Conservation (phyloP, 192 early-diverging fungal species). For the Linderina pennispora region DNA sequence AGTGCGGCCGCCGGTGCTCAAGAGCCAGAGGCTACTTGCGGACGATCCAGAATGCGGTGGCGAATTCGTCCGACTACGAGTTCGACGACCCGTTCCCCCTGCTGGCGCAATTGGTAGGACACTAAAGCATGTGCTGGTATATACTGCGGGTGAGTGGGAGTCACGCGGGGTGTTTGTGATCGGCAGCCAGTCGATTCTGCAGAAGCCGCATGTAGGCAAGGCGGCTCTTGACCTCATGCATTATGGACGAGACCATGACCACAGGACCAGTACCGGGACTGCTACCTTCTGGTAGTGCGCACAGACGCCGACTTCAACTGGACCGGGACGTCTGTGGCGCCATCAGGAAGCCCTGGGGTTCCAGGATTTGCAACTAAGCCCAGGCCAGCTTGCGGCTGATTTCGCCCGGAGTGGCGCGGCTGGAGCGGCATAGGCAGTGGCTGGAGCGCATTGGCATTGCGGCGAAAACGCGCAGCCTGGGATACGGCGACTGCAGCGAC, state of each 20-base stretch:
- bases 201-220: conserved; percentile 47
- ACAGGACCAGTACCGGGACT: conserved; percentile 7
- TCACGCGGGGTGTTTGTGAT: conserved; percentile 67
- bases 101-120: conserved; percentile 55
- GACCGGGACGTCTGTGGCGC: conserved; percentile 23
- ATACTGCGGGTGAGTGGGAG: conserved; percentile 61
- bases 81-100: conserved; percentile 55
- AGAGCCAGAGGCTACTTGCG: conserved; percentile 42
- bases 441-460: conserved; percentile 29
- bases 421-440: conserved; percentile 25
- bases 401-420: conserved; percentile 26
- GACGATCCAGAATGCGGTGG: conserved; percentile 41
- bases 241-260: conserved; percentile 21
- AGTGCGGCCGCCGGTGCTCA: conserved; percentile 35
- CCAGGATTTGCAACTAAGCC: conserved; percentile 28
- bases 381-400: conserved; percentile 43
- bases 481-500: conserved; percentile 28
- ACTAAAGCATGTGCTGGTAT: conserved; percentile 71
- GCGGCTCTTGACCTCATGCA: conserved; percentile 50
- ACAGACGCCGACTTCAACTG: conserved; percentile 41
- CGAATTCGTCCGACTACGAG: conserved; percentile 71
- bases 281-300: conserved; percentile 40
- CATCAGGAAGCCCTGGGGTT: conserved; percentile 13
- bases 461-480: conserved; percentile 15
- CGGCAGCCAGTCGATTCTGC: conserved; percentile 56